Evolutionary conservation across 169 alveolate genomes (phyloP).

Genomic region (Eimeria tenella): DNA sequence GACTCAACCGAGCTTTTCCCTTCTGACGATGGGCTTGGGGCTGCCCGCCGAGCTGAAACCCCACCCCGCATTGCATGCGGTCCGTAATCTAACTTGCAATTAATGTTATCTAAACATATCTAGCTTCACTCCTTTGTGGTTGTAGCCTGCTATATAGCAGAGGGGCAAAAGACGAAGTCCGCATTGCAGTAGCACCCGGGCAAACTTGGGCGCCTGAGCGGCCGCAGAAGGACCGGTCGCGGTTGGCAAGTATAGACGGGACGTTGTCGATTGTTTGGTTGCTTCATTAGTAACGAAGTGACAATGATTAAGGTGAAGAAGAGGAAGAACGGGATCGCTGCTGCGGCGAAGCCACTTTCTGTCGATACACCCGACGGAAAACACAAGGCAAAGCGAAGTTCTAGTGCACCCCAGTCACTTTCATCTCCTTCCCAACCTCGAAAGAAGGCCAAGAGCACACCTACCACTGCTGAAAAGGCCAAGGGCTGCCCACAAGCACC

Average conservation of each 20-base stretch:
- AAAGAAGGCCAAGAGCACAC: neutral
- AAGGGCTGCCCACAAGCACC: neutral
- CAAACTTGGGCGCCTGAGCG: too few species aligned
- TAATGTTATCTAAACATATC: too few species aligned
- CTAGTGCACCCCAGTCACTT: neutral
- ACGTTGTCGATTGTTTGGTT: neutral
- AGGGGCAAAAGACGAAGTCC: too few species aligned
- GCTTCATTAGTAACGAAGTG: neutral
- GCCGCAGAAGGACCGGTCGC: too few species aligned
- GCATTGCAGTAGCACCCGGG: too few species aligned
- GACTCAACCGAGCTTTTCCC: too few species aligned
- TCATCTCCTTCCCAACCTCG: neutral
- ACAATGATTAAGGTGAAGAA: neutral
- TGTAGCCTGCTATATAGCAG: too few species aligned
- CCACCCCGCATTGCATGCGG: conserved; percentile 40
- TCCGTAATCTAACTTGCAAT: neutral
- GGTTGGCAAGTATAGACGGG: neutral
- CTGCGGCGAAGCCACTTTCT: neutral
- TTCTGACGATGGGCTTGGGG: neutral
- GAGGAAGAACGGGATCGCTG: neutral
- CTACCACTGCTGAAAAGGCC: neutral
- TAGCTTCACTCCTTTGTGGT: too few species aligned
- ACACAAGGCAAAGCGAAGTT: neutral
- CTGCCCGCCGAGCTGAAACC: neutral
- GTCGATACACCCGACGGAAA: neutral